Percentiles rank a stretch among this genome's conserved stretches.
Conservation (phyloP, 768 basidiomycete species). For the Leccinum boreale region DNA sequence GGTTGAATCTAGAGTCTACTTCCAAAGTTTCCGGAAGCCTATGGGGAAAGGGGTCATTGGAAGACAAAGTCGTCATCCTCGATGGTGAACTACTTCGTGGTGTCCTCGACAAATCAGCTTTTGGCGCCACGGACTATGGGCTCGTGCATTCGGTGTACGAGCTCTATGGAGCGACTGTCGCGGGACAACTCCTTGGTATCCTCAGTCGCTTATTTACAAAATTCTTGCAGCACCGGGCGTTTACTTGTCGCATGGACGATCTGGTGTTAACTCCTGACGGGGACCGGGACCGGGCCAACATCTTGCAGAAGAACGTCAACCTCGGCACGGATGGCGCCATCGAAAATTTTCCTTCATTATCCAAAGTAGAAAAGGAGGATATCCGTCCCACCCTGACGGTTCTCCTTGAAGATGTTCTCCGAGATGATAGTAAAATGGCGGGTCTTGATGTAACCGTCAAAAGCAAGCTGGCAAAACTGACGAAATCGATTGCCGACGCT, state of each 20-base stretch:
- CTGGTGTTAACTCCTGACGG: conserved; percentile 83
- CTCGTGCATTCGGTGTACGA: conserved; percentile 97
- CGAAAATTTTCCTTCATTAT: conserved; percentile 83
- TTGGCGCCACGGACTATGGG: conserved; percentile 94
- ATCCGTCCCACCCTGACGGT: conserved; percentile 53
- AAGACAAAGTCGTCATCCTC: conserved; percentile 86
- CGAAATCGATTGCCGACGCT: conserved; percentile 83
- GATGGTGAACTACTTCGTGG: conserved; percentile 93
- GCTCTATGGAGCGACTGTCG: conserved; percentile 84
- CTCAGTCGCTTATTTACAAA: conserved; percentile 95
- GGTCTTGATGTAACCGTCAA: conserved; percentile 93
- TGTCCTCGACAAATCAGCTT: conserved; percentile 94
- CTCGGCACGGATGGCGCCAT: conserved; percentile 87
- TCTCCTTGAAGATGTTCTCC: conserved; percentile 86
- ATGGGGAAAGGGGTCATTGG: conserved; percentile 77
- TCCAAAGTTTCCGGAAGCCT: conserved; percentile 86
- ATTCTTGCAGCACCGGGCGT: conserved; percentile 93
- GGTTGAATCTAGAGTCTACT: conserved; percentile 80
- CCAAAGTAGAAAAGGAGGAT: conserved; percentile 47
- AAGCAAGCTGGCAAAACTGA: conserved; percentile 79
- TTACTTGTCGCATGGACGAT: conserved; percentile 99
- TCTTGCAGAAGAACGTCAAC: conserved; percentile 63
- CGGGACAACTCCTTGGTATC: conserved; percentile 89
- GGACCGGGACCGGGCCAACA: conserved; percentile 61
- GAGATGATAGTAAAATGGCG: conserved; percentile 97